These are phyloP conservation scores for Linnemannia hyalina DNA, from an alignment of 192 early-diverging fungal genomes.

Conservation along the genomic window DNA sequence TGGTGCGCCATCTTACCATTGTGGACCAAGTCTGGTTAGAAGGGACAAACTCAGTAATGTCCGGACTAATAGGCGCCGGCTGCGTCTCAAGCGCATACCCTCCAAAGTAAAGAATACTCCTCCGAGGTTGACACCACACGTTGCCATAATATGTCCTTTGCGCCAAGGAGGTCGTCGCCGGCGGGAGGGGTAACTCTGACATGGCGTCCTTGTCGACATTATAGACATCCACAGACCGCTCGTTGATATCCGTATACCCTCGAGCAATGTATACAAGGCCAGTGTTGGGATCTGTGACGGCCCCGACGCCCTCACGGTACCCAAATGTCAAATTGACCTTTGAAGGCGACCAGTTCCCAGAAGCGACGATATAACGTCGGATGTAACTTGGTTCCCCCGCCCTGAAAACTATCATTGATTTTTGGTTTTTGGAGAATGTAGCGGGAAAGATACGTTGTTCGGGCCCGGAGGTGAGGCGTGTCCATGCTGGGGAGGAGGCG, in stretches of 20 bases:
- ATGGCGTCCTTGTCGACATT: conserved; percentile 19
- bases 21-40: conserved; percentile 10
- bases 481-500: conserved; percentile 20
- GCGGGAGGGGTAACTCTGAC: background rate
- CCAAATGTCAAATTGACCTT: background rate
- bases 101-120: conserved; percentile 46
- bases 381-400: background rate
- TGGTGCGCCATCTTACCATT: conserved; percentile 7
- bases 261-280: conserved; percentile 29
- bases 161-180: background rate
- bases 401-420: conserved; percentile 32
- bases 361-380: conserved; percentile 14
- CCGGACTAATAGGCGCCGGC: background rate
- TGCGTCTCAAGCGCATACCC: conserved; percentile 17
- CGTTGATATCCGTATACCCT: conserved; percentile 14
- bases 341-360: conserved; percentile 15
- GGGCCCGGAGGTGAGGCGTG: conserved; percentile 12
- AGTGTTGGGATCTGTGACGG: conserved; percentile 28
- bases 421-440: conserved; percentile 28
- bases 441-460: conserved; percentile 27
- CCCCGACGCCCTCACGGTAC: conserved; percentile 19
- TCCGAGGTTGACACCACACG: conserved; percentile 23
- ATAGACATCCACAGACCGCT: conserved; percentile 17
- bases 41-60: conserved; percentile 39
- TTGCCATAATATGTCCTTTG: conserved; percentile 26